phyloP scores from a whole-genome alignment of 495 filamentous ascomycete species.

The Lophiotrema nucula region DNA sequence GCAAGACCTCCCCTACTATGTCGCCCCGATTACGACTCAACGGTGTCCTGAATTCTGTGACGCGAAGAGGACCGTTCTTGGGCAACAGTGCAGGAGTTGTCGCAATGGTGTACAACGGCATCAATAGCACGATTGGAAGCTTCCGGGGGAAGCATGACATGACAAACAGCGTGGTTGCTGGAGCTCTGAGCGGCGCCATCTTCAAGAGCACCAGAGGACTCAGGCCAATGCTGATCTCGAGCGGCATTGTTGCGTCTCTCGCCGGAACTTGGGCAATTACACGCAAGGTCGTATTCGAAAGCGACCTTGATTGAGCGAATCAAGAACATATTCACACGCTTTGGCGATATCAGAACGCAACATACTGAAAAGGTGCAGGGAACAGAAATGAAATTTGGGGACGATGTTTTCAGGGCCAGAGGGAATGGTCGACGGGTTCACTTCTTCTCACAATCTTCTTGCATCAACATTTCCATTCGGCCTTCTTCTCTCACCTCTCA shows the following conservation, averaged over 20 bases:
- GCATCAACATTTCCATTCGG: neutral
- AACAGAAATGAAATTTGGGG: too few species aligned
- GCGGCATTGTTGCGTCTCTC: conserved; percentile 76
- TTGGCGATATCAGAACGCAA: too few species aligned
- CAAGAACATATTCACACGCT: neutral
- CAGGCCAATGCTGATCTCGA: conserved; percentile 89
- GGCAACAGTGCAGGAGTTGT: conserved; percentile 94
- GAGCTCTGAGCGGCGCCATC: conserved; percentile 81
- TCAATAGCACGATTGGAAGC: conserved; percentile 88
- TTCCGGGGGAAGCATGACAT: conserved; percentile 87
- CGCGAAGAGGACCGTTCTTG: conserved; percentile 89
- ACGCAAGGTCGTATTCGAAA: conserved; percentile 26
- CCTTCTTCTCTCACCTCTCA: conserved; percentile 8
- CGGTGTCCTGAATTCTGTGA: conserved; percentile 88
- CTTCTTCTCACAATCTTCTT: neutral
- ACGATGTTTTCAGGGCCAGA: too few species aligned
- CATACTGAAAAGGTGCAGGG: too few species aligned
- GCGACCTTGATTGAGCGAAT: neutral
- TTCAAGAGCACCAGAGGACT: conserved; percentile 93
- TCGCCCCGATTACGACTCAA: conserved; percentile 90
- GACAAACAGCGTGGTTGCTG: conserved; percentile 80
- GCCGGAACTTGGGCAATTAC: conserved; percentile 83
- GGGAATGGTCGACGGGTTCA: too few species aligned
- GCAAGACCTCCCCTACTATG: conserved; percentile 66
- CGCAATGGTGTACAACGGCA: conserved; percentile 86